phyloP scores from a whole-genome alignment of 495 filamentous ascomycete genomes.

The Neurospora tetrasperma region DNA sequence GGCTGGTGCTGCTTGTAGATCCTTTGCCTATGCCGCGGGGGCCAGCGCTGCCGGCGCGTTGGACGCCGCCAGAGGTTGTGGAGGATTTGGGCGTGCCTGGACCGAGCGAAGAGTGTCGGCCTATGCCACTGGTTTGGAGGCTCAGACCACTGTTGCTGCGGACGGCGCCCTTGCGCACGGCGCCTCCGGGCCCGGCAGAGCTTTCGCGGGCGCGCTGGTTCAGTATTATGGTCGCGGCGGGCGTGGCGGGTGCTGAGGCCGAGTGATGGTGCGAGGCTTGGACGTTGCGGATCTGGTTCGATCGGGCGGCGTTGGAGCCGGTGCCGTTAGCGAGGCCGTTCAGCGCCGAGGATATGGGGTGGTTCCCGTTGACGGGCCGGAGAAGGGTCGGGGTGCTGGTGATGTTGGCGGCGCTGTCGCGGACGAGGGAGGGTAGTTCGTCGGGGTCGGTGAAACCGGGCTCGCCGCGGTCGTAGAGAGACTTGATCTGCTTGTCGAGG shows the following conservation, averaged over 20 bases:
- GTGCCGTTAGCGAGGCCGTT: constrained; percentile 40
- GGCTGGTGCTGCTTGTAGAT: constrained; percentile 19
- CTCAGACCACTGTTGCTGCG: constrained; percentile 55
- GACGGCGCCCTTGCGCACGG: constrained; percentile 58
- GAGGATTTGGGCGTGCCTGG: constrained; percentile 74
- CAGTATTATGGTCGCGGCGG: constrained; percentile 50
- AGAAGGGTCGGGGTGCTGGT: constrained; percentile 27
- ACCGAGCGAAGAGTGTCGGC: constrained; percentile 69
- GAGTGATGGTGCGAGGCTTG: constrained; percentile 33
- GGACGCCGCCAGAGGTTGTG: constrained; percentile 43
- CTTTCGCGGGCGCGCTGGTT: constrained; percentile 56
- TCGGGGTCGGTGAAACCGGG: constrained; percentile 64
- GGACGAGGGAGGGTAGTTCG: constrained; percentile 65
- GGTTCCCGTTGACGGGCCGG: constrained; percentile 29
- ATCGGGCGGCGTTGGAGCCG: constrained; percentile 11
- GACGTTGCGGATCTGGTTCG: constrained; percentile 32
- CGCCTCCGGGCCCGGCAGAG: constrained; percentile 55
- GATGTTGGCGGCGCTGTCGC: constrained; percentile 42
- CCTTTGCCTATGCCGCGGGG: constrained; percentile 50
- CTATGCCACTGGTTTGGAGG: constrained; percentile 63
- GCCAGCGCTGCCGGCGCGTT: constrained; percentile 62
- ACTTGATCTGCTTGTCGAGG: constrained; percentile 78
- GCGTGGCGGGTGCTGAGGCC: constrained; percentile 55
- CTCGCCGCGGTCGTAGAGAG: constrained; percentile 67
- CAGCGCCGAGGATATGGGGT: constrained; percentile 34